Conservation (phyloP, 208 protist species). For the Plasmodiophora brassicae region DNA sequence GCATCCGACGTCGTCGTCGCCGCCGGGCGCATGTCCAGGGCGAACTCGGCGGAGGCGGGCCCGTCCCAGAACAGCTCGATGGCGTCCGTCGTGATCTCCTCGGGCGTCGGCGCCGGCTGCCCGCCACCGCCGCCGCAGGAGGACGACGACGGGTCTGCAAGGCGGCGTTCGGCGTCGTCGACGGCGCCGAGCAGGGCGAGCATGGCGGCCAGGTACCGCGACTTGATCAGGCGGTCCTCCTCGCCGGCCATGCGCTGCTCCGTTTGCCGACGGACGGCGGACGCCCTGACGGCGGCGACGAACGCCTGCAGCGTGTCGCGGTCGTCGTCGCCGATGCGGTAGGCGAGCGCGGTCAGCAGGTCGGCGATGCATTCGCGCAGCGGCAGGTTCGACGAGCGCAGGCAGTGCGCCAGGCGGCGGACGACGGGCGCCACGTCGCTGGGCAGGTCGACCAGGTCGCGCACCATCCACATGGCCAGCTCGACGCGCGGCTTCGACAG, state of each 20-base stretch:
- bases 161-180: neutral
- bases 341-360: neutral
- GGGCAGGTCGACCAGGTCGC: neutral
- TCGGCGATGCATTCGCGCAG: neutral
- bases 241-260: neutral
- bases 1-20: neutral
- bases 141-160: neutral
- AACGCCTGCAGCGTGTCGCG: neutral
- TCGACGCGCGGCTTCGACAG: neutral
- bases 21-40: neutral
- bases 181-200: neutral
- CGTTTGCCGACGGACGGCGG: too few species aligned
- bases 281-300: too few species aligned
- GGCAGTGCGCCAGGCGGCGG: neutral
- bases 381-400: neutral
- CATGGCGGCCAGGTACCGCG: neutral
- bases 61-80: neutral
- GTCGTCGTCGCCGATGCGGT: neutral
- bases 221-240: constrained; percentile 22
- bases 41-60: neutral
- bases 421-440: neutral
- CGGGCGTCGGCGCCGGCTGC: neutral
- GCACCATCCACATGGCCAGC: neutral
- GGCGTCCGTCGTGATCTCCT: neutral
- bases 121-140: neutral